These are phyloP conservation scores for Microcyclospora tardicrescens DNA, from an alignment of 2,329 filamentous ascomycete species.

Conservation along the genomic window DNA sequence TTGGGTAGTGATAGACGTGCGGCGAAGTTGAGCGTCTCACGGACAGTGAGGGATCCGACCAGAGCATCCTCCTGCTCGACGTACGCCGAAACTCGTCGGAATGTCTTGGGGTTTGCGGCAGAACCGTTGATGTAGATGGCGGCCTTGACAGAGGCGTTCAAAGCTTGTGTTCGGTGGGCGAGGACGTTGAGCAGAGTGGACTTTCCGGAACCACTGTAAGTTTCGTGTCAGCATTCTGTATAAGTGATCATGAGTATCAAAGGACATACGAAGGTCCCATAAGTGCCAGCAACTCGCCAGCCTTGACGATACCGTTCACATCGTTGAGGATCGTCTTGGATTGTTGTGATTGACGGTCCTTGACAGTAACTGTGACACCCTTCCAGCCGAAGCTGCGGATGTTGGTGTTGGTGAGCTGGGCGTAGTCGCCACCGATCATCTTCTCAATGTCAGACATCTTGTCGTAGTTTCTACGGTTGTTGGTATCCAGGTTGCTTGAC, in stretches of 20 bases:
- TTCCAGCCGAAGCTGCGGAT: conserved; percentile 55
- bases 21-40: conserved; percentile 67
- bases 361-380: conserved; percentile 55
- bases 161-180: conserved; percentile 46
- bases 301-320: conserved; percentile 51
- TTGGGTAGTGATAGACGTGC: conserved; percentile 50
- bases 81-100: conserved; percentile 58
- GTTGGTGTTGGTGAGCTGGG: conserved; percentile 49
- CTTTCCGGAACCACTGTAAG: conserved; percentile 50
- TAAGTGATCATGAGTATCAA: background rate
- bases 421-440: conserved; percentile 30
- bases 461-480: conserved; percentile 21
- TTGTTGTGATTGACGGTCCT: conserved; percentile 53
- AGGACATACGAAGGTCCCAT: conserved; percentile 56
- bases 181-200: conserved; percentile 74
- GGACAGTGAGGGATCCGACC: conserved; percentile 66
- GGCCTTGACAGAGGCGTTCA: conserved; percentile 42
- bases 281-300: conserved; percentile 62
- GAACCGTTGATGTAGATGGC: conserved; percentile 51
- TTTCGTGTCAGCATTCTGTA: conserved; percentile 3
- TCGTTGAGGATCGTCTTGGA: conserved; percentile 50
- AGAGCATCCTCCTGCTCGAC: conserved; percentile 83
- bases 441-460: conserved; percentile 36
- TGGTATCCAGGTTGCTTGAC: conserved; percentile 12
- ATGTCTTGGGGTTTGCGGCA: conserved; percentile 38